Evolutionary conservation across 2,329 filamentous ascomycete species (phyloP).

Genomic region (Westerdykella aurantiaca): DNA sequence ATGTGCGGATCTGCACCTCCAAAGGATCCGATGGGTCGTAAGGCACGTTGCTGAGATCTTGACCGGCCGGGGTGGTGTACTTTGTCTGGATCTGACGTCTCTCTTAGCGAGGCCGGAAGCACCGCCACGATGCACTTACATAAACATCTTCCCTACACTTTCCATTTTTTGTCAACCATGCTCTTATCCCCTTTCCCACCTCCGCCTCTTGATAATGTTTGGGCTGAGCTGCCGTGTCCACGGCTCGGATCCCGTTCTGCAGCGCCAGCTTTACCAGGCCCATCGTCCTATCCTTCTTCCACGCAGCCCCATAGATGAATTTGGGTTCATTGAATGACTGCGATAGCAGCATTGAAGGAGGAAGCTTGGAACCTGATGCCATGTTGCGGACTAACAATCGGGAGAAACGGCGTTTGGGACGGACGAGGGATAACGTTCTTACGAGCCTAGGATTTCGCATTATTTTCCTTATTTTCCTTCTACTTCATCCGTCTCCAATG

Average conservation of each 20-base stretch:
- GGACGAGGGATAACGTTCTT: too few species aligned
- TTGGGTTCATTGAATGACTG: constrained; percentile 14
- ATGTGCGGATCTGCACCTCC: constrained; percentile 60
- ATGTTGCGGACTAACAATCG: constrained; percentile 13
- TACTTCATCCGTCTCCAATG: too few species aligned
- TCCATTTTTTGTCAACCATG: constrained; percentile 55
- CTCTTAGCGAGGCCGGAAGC: not conserved
- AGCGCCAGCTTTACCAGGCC: constrained; percentile 65
- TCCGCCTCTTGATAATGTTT: constrained; percentile 70
- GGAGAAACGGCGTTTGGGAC: too few species aligned
- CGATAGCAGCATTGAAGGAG: constrained; percentile 11
- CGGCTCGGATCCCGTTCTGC: constrained; percentile 60
- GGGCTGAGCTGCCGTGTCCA: constrained; percentile 76
- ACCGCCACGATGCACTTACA: constrained; percentile 39
- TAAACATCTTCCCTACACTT: constrained; percentile 58
- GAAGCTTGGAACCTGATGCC: constrained; percentile 8
- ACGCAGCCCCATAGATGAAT: constrained; percentile 76
- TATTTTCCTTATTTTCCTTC: too few species aligned
- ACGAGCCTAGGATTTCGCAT: too few species aligned
- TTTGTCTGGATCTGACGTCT: constrained; percentile 68
- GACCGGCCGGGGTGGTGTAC: constrained; percentile 61
- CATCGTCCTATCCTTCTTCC: constrained; percentile 67
- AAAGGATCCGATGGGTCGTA: constrained; percentile 57
- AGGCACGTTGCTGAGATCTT: constrained; percentile 56
- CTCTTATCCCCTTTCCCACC: constrained; percentile 61